Percentiles rank a stretch among this genome's conserved stretches.
phyloP scores from a whole-genome alignment of 257 asterid species.

The Salvia rosmarinus region DNA sequence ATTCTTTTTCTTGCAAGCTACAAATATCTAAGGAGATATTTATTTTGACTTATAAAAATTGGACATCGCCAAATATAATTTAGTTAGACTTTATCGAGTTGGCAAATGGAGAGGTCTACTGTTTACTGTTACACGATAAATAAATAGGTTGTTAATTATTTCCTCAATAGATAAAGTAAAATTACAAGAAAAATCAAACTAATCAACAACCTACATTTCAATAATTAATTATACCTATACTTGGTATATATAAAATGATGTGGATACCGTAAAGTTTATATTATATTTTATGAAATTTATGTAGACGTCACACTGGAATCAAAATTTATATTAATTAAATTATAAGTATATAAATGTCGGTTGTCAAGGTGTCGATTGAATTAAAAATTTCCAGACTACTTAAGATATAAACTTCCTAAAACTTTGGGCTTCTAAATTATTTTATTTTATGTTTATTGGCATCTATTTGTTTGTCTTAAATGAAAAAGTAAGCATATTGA shows the following conservation, averaged over 20 bases:
- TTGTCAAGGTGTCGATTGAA: conserved; percentile 19
- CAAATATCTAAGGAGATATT: conserved; percentile 25
- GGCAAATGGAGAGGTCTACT: neutral
- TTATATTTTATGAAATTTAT: neutral
- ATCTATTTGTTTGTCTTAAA: conserved; percentile 18
- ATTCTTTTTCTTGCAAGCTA: neutral
- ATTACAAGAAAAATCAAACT: neutral
- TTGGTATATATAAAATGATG: neutral
- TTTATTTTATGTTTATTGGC: neutral
- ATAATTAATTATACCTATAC: conserved; percentile 10
- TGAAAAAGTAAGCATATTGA: conserved; percentile 18
- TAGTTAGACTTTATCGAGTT: conserved; percentile 18
- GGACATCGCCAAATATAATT: neutral
- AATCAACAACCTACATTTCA: neutral
- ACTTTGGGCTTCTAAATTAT: conserved; percentile 23
- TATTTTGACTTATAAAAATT: conserved; percentile 16
- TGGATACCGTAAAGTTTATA: conserved; percentile 25
- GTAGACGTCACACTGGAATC: conserved; percentile 2
- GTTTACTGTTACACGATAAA: neutral
- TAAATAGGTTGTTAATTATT: neutral
- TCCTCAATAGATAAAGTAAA: neutral
- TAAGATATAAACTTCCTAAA: conserved; percentile 36
- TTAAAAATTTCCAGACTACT: conserved; percentile 35
- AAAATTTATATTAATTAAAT: neutral
- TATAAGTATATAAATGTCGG: conserved; percentile 23